A percentile compares a stretch with the other conserved stretches of the same genome.
These are phyloP conservation scores for Paxillus rubicundulus DNA, from an alignment of 768 basidiomycete genomes.

Conservation along the genomic window DNA sequence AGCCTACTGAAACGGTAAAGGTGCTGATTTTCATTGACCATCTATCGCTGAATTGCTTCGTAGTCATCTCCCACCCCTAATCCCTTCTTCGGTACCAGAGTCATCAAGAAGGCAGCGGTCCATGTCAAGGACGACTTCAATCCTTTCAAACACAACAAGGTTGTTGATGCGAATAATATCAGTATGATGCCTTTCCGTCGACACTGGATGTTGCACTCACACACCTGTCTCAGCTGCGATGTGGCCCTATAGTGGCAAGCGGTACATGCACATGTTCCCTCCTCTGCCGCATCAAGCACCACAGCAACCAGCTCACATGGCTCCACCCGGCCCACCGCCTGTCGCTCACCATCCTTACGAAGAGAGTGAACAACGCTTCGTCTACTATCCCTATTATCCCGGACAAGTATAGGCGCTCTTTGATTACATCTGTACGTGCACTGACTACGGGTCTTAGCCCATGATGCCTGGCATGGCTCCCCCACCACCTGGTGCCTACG, in stretches of 20 bases:
- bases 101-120: slow-evolving; percentile 72
- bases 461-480: slow-evolving; percentile 88
- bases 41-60: slow-evolving; percentile 10
- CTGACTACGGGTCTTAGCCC: slow-evolving; percentile 40
- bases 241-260: slow-evolving; percentile 92
- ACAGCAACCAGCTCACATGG: slow-evolving; percentile 66
- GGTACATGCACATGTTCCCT: slow-evolving; percentile 78
- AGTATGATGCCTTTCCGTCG: slow-evolving; percentile 46
- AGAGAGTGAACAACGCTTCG: slow-evolving; percentile 68
- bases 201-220: neutral
- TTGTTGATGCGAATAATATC: slow-evolving; percentile 69
- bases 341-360: slow-evolving; percentile 77
- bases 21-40: neutral
- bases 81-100: slow-evolving; percentile 86
- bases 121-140: slow-evolving; percentile 97
- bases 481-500: slow-evolving; percentile 76
- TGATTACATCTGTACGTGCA: neutral
- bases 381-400: slow-evolving; percentile 82
- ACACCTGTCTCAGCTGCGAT: slow-evolving; percentile 47
- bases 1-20: slow-evolving; percentile 51
- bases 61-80: slow-evolving; percentile 58
- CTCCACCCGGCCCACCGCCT: slow-evolving; percentile 63
- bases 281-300: slow-evolving; percentile 54
- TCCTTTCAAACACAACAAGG: slow-evolving; percentile 87
- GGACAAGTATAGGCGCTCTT: slow-evolving; percentile 51